phyloP scores from a whole-genome alignment of 2,329 filamentous ascomycete genomes.

The Chrysoporthe deuterocubensis region DNA sequence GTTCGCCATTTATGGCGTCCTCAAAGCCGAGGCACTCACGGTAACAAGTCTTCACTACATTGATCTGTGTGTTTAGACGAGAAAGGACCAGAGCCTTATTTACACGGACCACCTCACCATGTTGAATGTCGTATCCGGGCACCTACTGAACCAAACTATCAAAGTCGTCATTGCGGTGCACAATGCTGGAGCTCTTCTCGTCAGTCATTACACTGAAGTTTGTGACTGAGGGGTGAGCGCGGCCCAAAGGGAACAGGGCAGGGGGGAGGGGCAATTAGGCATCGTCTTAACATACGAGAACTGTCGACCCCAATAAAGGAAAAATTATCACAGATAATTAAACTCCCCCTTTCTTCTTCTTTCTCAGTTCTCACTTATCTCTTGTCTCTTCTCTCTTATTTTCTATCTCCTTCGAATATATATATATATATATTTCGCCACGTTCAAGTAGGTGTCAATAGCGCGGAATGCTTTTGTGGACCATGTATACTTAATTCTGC shows the following conservation, averaged over 20 bases:
- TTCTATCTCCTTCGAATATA: too few relatives aligned
- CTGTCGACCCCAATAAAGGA: not conserved
- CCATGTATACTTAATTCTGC: too few relatives aligned
- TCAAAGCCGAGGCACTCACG: too few relatives aligned
- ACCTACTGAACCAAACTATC: slow-evolving; percentile 7
- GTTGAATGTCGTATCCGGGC: slow-evolving; percentile 1
- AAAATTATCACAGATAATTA: too few relatives aligned
- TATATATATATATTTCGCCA: not conserved
- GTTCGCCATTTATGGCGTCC: too few relatives aligned
- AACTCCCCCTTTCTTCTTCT: too few relatives aligned
- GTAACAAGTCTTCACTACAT: too few relatives aligned
- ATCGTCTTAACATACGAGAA: slow-evolving; percentile 21
- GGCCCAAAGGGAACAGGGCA: slow-evolving; percentile 1
- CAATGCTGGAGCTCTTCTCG: slow-evolving; percentile 9
- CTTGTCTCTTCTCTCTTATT: too few relatives aligned
- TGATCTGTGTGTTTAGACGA: not conserved
- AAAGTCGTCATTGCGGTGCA: slow-evolving; percentile 22
- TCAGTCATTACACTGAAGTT: slow-evolving; percentile 20
- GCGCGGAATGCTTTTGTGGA: too few relatives aligned
- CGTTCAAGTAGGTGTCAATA: too few relatives aligned
- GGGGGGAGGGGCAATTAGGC: slow-evolving; percentile 11
- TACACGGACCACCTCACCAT: slow-evolving; percentile 18
- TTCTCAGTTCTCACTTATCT: too few relatives aligned
- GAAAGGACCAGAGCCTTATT: slow-evolving; percentile 2
- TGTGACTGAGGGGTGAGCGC: slow-evolving; percentile 16